Conservation (phyloP, 1,284 basidiomycete species). For the Ganoderma lingzhi region DNA sequence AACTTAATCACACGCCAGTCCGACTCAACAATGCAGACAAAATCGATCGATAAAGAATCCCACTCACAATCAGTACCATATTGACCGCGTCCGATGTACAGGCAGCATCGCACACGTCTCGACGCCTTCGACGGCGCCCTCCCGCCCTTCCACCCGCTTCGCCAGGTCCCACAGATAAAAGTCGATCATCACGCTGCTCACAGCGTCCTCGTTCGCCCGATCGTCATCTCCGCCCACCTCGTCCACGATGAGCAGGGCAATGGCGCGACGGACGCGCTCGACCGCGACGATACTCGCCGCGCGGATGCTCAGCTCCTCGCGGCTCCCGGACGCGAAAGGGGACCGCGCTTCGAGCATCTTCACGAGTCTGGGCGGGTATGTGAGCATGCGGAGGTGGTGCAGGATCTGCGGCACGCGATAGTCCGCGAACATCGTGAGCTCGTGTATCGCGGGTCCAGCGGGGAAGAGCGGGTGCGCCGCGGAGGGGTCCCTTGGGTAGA, state of each 20-base stretch:
- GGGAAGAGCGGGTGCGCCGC: conserved; percentile 75
- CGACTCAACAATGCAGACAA: neutral
- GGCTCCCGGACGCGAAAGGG: conserved; percentile 59
- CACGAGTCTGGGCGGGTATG: conserved; percentile 67
- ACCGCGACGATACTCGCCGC: conserved; percentile 80
- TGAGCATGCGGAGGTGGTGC: conserved; percentile 77
- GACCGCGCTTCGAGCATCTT: conserved; percentile 52
- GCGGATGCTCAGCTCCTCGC: conserved; percentile 77
- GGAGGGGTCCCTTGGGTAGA: conserved; percentile 61
- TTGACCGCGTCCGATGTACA: conserved; percentile 80
- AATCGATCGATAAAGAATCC: neutral
- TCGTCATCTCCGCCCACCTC: conserved; percentile 33
- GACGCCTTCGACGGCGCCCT: conserved; percentile 63
- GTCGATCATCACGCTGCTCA: conserved; percentile 84
- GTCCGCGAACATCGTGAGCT: conserved; percentile 89
- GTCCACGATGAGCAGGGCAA: conserved; percentile 39
- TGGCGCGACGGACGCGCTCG: conserved; percentile 69
- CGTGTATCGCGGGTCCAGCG: conserved; percentile 63
- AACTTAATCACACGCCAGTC: neutral
- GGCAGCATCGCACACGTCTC: conserved; percentile 68
- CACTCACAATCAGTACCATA: conserved; percentile 69
- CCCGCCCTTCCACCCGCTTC: conserved; percentile 72
- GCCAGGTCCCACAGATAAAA: conserved; percentile 89
- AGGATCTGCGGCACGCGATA: conserved; percentile 88
- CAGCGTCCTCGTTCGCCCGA: conserved; percentile 40